Conservation (phyloP, 768 basidiomycete genomes). For the Hericium rajendrae region DNA sequence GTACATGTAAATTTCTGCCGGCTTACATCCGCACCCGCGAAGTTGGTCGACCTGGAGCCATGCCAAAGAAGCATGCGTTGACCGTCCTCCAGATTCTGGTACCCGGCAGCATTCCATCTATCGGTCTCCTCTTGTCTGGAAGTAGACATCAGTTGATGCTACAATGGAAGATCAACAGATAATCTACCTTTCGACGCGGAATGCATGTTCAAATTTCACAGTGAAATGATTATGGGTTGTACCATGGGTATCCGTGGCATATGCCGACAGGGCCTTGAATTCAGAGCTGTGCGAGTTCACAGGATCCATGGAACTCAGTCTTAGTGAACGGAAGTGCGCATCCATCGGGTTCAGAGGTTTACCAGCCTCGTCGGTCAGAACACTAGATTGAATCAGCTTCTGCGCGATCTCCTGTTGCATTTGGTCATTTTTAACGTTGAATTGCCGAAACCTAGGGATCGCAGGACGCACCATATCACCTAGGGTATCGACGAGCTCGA, state of each 20-base stretch:
- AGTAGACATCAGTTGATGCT: constrained; percentile 10
- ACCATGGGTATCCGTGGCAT: constrained; percentile 48
- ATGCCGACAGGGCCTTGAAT: constrained; percentile 37
- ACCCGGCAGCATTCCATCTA: constrained; percentile 38
- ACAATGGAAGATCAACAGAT: constrained; percentile 5
- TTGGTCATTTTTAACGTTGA: neutral
- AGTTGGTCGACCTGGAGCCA: constrained; percentile 54
- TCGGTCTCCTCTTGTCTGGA: constrained; percentile 26
- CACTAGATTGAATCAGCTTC: constrained; percentile 37
- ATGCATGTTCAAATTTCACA: constrained; percentile 37
- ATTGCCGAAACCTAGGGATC: neutral
- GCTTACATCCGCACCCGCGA: constrained; percentile 33
- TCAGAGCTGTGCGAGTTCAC: constrained; percentile 32
- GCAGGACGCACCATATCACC: constrained; percentile 43
- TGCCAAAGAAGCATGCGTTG: constrained; percentile 55
- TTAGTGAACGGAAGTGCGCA: constrained; percentile 42
- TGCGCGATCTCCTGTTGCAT: constrained; percentile 41
- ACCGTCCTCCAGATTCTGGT: constrained; percentile 32
- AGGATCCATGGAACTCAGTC: constrained; percentile 42
- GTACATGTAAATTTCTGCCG: neutral
- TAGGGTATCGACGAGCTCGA: constrained; percentile 55
- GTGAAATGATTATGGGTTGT: constrained; percentile 38
- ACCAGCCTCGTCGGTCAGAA: constrained; percentile 32
- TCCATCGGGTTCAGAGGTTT: constrained; percentile 47
- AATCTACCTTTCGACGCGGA: constrained; percentile 42